Evolutionary conservation across 2,329 filamentous ascomycete species (phyloP), one percentile per base, ranked within the genome.

Genomic region (Cryphonectria naterciae): DNA sequence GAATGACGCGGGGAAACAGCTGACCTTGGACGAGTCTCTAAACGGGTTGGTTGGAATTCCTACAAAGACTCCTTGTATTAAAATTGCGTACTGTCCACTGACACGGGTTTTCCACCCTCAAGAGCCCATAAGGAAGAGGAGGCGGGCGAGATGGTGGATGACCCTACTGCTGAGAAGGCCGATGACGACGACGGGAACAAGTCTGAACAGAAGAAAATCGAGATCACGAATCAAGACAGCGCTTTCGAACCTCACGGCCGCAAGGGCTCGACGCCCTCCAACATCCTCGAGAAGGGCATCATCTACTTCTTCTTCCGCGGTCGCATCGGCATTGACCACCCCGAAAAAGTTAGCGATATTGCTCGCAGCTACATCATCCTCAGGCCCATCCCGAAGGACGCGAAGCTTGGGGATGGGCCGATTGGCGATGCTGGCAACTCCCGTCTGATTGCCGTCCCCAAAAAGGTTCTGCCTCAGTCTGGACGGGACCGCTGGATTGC

Each of bases 281-380:
- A 76, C 65, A 89, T 97, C 35, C 85, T 97, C 2, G 94, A 98
- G 77, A 97, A 96, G 77, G 94, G 94, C 4, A 87, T 96, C 75
- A 90, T 97, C 75, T 97, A 97, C 84, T 97, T 97, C 85, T 97
- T 97, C 84, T 91, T 92, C 76, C 91, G 94, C 25, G 89, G 90
- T 10, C 90, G 93, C 17, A 93, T 97, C 52, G 88, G 89, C 66
- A 86, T 93, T 37, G 88, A 93, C 5, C 86, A 93, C 8, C 91
- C 93, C 0, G 86, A 91, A 25, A 85, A 87, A 62, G 84, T 95
- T 1, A 81, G 87, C 56, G 94, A 97, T 67, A 87, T 97, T 65
- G 89, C 92, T 58, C 91, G 93, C 65, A 94, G 87, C 73, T 95
- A 92, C 82, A 90, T 97, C 76, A 86, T 97, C 19, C 86, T 97